Evolutionary conservation across 306 rosid species (phyloP).

Genomic region (Quercus rubra): DNA sequence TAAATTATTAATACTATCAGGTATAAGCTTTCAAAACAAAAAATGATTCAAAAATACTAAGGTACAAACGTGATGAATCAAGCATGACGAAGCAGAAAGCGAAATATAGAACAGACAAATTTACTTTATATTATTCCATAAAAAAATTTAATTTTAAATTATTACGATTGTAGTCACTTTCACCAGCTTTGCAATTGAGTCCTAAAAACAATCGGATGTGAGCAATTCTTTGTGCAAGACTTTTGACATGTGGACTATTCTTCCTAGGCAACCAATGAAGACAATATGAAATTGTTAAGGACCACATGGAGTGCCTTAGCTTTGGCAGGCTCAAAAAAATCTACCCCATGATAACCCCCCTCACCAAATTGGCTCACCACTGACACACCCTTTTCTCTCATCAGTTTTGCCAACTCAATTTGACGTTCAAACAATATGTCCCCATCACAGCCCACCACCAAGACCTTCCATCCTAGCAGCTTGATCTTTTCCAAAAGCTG

Average conservation of each 20-base stretch:
- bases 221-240: no score
- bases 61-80: no score
- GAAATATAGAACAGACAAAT: no score
- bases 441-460: constrained; percentile 42
- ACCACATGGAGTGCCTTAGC: constrained; percentile 15
- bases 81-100: no score
- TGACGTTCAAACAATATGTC: constrained; percentile 56
- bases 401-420: constrained; percentile 19
- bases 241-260: not conserved
- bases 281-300: constrained; percentile 18
- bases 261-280: not conserved
- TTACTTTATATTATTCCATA: no score
- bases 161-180: no score
- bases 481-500: constrained; percentile 3
- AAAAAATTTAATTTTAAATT: no score
- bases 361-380: constrained; percentile 30
- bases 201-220: no score
- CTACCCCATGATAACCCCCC: constrained; percentile 47
- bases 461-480: constrained; percentile 27
- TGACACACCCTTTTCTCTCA: constrained; percentile 28
- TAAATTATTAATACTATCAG: no score
- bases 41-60: no score
- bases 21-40: no score
- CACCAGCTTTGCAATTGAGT: no score
- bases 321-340: constrained; percentile 16